Base-by-base conservation (phyloP, 306 rosid genomes). In the Hippophae rhamnoides region DNA sequence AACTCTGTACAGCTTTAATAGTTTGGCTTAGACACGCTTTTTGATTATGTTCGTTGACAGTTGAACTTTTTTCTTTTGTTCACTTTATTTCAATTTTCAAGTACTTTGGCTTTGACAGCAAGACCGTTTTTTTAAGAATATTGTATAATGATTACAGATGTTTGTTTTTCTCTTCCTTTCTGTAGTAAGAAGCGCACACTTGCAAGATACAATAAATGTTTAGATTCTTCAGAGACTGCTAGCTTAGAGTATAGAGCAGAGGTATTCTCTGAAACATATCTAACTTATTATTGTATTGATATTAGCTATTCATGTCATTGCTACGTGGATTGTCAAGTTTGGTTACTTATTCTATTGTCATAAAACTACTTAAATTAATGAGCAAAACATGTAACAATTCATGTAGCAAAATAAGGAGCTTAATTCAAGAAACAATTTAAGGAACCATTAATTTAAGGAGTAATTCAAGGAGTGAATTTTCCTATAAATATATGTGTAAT, bases 101-200 rank as follows among this genome's bases (percentile, higher is more conserved):
- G 18, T 49, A 49, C 53, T 49, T 13, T 49, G 53, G 8, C 53
- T 49, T 49, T 13, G 53, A 0, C 7, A 13, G 55, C 11, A 58
- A 7, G 1, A 56, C 57, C 18, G 18, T 65, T 18, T 18, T 18
- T 18, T 18, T 18, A 52, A 71, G 53, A 49, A 41, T 52, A 7
- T 11, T 0, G 42, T 27, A 26, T 8, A 7, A 43, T 18, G 47
- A 26, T 18, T 56, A 52, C 46, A 40, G 54, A 38, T 60, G 42
- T 62, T 12, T 59, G 12, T 66, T 56, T 25, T 68, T 26, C 47
- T 48, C 48, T 43, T 54, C 48, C 25, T 51, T 71, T 67, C 66
- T 66, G 67, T 80, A 93, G 99, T 48, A 88, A 86, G 95, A 82
- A 64, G 62, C 73, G 57, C 50, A 93, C 95, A 46, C 83, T 93